Conservation (phyloP, 805 yeast genomes). For the Saturnispora silvae region DNA sequence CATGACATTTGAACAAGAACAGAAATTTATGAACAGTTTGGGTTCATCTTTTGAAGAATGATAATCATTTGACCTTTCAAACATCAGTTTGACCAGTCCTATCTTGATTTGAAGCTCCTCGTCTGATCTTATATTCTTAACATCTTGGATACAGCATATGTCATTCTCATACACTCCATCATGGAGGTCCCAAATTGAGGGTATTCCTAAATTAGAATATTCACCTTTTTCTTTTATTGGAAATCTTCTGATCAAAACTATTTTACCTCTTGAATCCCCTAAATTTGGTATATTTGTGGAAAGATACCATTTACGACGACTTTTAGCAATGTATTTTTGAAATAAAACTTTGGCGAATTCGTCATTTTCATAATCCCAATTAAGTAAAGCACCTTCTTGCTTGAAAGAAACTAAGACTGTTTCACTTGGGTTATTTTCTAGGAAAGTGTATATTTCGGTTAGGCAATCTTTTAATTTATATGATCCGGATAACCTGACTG, state of each 20-base stretch:
- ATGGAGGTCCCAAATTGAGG: constrained; percentile 62
- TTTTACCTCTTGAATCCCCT: constrained; percentile 58
- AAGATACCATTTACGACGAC: constrained; percentile 51
- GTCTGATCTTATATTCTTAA: constrained; percentile 47
- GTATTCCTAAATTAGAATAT: constrained; percentile 43
- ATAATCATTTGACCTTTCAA: constrained; percentile 38
- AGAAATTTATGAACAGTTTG: constrained; percentile 60
- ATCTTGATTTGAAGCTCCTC: constrained; percentile 49
- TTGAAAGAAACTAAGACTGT: constrained; percentile 57
- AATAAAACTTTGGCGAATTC: constrained; percentile 56
- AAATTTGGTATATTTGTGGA: constrained; percentile 44
- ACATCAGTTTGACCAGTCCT: constrained; percentile 43
- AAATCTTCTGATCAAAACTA: constrained; percentile 56
- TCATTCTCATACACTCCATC: constrained; percentile 59
- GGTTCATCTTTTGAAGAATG: constrained; percentile 28
- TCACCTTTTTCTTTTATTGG: constrained; percentile 41
- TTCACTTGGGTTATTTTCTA: constrained; percentile 44
- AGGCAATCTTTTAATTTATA: constrained; percentile 41
- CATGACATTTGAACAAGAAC: constrained; percentile 65
- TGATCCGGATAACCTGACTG: constrained; percentile 52
- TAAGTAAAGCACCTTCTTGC: constrained; percentile 55
- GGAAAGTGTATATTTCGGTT: constrained; percentile 48
- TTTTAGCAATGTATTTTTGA: constrained; percentile 41
- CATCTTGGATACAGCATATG: constrained; percentile 57
- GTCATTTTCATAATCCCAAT: constrained; percentile 51